Conservation (phyloP, 345 rosid species). For the Populus simonii region DNA sequence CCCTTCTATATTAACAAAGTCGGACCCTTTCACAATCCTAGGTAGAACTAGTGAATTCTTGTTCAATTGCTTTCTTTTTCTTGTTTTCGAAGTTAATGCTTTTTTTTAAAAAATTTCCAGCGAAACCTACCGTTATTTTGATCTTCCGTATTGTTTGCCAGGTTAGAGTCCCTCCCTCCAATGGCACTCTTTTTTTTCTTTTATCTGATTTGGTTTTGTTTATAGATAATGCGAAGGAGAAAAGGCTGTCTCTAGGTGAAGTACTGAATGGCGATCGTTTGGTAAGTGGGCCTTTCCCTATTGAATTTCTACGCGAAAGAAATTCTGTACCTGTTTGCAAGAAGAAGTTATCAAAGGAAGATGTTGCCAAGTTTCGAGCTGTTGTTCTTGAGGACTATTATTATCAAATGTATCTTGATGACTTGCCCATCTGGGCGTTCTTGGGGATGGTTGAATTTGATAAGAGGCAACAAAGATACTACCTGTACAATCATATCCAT, state of each 20-base stretch:
- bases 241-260: conserved; percentile 30
- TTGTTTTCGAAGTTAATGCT: not conserved
- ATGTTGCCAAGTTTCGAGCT: conserved; percentile 21
- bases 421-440: conserved; percentile 28
- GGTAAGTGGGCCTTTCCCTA: conserved; percentile 23
- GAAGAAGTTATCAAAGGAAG: conserved; percentile 19
- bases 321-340: conserved; percentile 20
- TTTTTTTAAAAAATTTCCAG: not conserved
- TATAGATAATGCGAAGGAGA: conserved; percentile 21
- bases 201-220: not conserved
- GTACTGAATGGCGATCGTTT: conserved; percentile 30
- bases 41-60: conserved; percentile 5
- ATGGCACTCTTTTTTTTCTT: no score
- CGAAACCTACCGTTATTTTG: conserved; percentile 17
- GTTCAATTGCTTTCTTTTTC: no score
- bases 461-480: not conserved
- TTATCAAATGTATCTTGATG: conserved; percentile 29
- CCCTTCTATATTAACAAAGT: conserved; percentile 41
- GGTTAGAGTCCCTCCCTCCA: not conserved
- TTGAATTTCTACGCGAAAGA: conserved; percentile 17
- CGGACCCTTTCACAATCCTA: conserved; percentile 41
- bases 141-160: conserved; percentile 9
- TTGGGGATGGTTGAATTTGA: conserved; percentile 16
- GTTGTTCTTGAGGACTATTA: conserved; percentile 26
- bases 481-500: conserved; percentile 24